Percentiles rank a stretch among this genome's conserved stretches.
phyloP scores from a whole-genome alignment of 2,329 filamentous ascomycete genomes.

The Diaporthe aspalathi region DNA sequence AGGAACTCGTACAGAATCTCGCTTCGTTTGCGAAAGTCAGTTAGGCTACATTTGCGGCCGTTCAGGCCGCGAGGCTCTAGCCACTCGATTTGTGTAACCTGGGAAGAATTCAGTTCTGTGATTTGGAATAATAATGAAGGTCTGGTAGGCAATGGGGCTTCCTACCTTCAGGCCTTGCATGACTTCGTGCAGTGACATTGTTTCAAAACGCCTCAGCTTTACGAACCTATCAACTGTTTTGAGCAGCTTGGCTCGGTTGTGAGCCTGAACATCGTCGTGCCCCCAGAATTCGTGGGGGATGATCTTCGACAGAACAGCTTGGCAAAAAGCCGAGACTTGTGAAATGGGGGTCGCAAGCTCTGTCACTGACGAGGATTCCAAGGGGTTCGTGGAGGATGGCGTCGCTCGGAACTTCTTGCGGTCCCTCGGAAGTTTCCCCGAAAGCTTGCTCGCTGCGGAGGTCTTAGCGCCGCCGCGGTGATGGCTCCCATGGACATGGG shows the following conservation, averaged over 20 bases:
- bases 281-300: constrained; percentile 85
- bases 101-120: constrained; percentile 18
- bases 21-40: constrained; percentile 79
- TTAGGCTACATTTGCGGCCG: constrained; percentile 70
- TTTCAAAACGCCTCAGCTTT: constrained; percentile 82
- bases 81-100: constrained; percentile 80
- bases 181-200: constrained; percentile 80
- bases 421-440: constrained; percentile 26
- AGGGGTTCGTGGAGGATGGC: constrained; percentile 16
- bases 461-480: constrained; percentile 30
- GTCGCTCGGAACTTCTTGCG: constrained; percentile 34
- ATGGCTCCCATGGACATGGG: constrained; percentile 4
- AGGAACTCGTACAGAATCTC: constrained; percentile 87
- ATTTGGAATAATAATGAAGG: background rate
- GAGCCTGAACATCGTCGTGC: constrained; percentile 56
- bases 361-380: constrained; percentile 64
- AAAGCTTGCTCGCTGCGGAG: constrained; percentile 21
- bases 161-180: constrained; percentile 79
- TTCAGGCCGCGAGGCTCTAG: constrained; percentile 66
- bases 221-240: constrained; percentile 82
- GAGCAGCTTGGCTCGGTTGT: constrained; percentile 74
- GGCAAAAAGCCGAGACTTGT: constrained; percentile 87
- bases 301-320: constrained; percentile 76
- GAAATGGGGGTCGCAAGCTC: constrained; percentile 74
- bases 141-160: constrained; percentile 30